phyloP scores from a whole-genome alignment of 805 yeast species.

The Hemisphaericaspora nanyangensis region DNA sequence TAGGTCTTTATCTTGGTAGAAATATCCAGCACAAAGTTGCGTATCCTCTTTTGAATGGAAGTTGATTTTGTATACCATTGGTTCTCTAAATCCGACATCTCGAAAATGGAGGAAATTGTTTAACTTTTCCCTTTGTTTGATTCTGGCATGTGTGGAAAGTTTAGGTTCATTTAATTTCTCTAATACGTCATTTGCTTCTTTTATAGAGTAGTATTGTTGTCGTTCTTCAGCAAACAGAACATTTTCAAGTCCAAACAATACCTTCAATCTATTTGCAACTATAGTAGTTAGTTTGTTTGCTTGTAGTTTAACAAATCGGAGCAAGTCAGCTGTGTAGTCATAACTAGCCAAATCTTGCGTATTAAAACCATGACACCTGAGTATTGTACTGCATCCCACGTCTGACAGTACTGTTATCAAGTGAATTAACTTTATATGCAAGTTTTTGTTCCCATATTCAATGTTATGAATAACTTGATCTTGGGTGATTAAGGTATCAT shows the following conservation, averaged over 20 bases:
- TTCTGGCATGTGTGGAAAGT: neutral
- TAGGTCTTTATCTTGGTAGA: neutral
- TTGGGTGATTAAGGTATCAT: neutral
- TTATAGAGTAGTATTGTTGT: neutral
- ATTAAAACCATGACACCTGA: neutral
- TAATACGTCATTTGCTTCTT: neutral
- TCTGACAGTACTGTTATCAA: neutral
- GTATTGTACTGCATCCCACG: neutral
- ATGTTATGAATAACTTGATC: neutral
- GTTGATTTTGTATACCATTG: neutral
- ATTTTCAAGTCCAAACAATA: constrained; percentile 1
- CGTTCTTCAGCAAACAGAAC: neutral
- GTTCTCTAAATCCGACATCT: neutral
- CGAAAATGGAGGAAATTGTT: neutral
- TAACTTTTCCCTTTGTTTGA: neutral
- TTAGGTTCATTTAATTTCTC: neutral
- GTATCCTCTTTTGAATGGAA: neutral
- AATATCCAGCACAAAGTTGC: neutral
- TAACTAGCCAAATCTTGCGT: neutral
- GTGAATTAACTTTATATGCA: neutral
- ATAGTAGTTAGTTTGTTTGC: neutral
- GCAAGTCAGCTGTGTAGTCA: constrained; percentile 1
- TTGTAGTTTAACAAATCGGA: neutral
- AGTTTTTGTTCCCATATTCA: neutral
- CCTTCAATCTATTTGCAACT: neutral